These are phyloP conservation scores for Letharia lupina DNA, from an alignment of 495 filamentous ascomycete species.

Conservation along the genomic window DNA sequence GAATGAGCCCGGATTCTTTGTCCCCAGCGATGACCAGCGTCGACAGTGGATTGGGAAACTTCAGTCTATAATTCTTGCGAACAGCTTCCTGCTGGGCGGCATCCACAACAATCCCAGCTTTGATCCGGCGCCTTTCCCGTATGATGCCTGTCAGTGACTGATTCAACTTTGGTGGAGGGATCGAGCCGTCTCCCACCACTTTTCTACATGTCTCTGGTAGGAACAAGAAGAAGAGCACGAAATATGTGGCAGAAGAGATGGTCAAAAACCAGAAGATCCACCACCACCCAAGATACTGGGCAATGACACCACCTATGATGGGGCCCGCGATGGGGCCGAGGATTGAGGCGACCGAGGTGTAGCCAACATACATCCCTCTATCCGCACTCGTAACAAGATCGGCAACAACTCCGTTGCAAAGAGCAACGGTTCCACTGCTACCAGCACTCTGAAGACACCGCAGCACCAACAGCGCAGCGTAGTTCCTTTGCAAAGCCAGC, in stretches of 20 bases:
- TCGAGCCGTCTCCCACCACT: conserved; percentile 62
- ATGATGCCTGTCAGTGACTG: conserved; percentile 30
- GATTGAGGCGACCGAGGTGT: conserved; percentile 31
- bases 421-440: conserved; percentile 35
- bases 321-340: conserved; percentile 39
- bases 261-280: conserved; percentile 46
- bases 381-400: conserved; percentile 41
- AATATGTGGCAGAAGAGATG: conserved; percentile 32
- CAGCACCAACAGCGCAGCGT: conserved; percentile 34
- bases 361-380: conserved; percentile 40
- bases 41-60: conserved; percentile 62
- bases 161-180: conserved; percentile 32
- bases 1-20: conserved; percentile 53
- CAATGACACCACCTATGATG: conserved; percentile 40
- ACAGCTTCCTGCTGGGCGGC: conserved; percentile 15
- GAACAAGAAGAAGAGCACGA: conserved; percentile 30
- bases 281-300: conserved; percentile 38
- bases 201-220: conserved; percentile 48
- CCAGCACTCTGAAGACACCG: conserved; percentile 37
- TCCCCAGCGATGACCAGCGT: conserved; percentile 58
- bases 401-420: conserved; percentile 39
- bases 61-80: conserved; percentile 43
- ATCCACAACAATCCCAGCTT: conserved; percentile 25
- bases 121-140: conserved; percentile 28
- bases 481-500: conserved; percentile 35